A percentile compares a stretch with the other conserved stretches of the same genome.
Evolutionary conservation across 805 yeast species (phyloP).

Genomic region (Kurtzmaniella fragi): DNA sequence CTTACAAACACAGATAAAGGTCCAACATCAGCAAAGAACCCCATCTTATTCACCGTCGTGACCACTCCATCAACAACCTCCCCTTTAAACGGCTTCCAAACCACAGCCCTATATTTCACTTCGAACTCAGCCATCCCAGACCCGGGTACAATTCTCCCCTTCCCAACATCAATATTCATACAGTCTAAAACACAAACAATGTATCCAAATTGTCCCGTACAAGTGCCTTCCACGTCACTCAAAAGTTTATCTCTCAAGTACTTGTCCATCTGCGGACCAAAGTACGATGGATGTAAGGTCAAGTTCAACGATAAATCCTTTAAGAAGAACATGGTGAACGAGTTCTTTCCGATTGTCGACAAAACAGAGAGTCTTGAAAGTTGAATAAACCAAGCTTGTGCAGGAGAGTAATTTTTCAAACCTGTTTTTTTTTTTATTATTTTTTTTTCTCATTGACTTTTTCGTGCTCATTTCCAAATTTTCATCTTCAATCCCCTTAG

Average conservation of each 20-base stretch:
- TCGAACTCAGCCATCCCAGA: conserved; percentile 95
- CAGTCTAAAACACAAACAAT: conserved; percentile 94
- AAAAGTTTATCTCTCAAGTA: conserved; percentile 83
- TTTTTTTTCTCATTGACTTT: too few species aligned
- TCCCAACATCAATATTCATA: conserved; percentile 90
- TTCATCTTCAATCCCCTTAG: too few species aligned
- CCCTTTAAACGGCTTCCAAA: conserved; percentile 98
- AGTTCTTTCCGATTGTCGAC: not conserved
- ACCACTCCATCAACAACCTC: conserved; percentile 98
- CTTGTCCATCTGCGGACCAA: conserved; percentile 97
- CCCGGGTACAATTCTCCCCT: conserved; percentile 86
- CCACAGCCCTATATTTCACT: conserved; percentile 93
- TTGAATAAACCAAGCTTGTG: too few species aligned
- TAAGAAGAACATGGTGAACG: conserved; percentile 33
- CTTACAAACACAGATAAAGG: conserved; percentile 93
- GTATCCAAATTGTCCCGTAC: conserved; percentile 98
- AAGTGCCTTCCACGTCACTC: conserved; percentile 96
- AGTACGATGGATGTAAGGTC: conserved; percentile 94
- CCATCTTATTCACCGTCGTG: conserved; percentile 89
- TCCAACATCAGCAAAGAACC: conserved; percentile 97
- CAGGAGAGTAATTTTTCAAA: too few species aligned
- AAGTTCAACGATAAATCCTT: conserved; percentile 89
- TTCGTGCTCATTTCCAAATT: too few species aligned
- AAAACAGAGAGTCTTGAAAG: too few species aligned
- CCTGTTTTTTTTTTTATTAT: too few species aligned